Conservation (phyloP, 805 yeast genomes). For the Starmerella geochares region DNA sequence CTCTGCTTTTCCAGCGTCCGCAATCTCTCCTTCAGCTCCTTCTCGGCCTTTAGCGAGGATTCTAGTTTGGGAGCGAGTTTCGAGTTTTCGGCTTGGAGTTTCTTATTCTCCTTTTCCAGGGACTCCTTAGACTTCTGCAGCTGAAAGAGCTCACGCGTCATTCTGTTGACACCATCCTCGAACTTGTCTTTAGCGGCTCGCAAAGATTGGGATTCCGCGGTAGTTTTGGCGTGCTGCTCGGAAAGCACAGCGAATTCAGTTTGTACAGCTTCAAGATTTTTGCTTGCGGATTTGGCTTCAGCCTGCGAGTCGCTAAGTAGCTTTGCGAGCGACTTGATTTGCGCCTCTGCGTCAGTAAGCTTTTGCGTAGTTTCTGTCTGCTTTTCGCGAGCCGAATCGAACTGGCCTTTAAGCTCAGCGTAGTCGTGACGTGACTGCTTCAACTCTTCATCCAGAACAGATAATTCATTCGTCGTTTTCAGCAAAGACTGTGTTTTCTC, state of each 20-base stretch:
- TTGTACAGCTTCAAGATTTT: neutral
- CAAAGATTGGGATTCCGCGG: conserved; percentile 28
- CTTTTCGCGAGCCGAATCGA: conserved; percentile 12
- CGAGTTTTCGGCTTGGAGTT: conserved; percentile 14
- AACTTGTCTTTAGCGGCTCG: conserved; percentile 48
- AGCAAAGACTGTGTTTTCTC: conserved; percentile 27
- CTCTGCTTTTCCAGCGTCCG: conserved; percentile 25
- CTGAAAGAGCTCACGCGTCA: conserved; percentile 71
- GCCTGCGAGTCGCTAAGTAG: conserved; percentile 6
- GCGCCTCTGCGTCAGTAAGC: conserved; percentile 10
- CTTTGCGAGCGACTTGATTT: conserved; percentile 4
- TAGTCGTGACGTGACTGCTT: conserved; percentile 24
- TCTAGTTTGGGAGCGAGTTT: conserved; percentile 27
- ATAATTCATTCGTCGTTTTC: conserved; percentile 26
- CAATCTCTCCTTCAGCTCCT: conserved; percentile 25
- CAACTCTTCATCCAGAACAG: conserved; percentile 25
- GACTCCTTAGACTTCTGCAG: conserved; percentile 49
- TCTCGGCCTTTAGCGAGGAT: neutral
- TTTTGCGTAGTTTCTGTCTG: conserved; percentile 11
- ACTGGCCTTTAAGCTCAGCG: neutral
- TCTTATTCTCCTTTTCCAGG: conserved; percentile 18
- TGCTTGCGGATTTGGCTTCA: neutral
- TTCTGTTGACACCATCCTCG: conserved; percentile 80
- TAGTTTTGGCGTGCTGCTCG: neutral
- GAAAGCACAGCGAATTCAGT: conserved; percentile 4